These are phyloP conservation scores for Yamadazyma paraphyllophila DNA, from an alignment of 805 yeast genomes.

Conservation along the genomic window DNA sequence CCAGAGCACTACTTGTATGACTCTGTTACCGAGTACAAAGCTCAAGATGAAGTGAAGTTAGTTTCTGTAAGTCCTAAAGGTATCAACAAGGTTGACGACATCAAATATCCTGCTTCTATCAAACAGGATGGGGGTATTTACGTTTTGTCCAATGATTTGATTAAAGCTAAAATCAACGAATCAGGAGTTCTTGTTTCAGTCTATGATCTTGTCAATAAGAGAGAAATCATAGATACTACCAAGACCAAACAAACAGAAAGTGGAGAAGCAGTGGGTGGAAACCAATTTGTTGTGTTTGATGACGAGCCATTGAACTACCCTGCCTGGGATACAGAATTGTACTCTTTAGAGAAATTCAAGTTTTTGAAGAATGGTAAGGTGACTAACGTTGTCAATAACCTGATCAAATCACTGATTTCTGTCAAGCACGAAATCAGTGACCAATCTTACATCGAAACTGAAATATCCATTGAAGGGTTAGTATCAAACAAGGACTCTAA, in stretches of 20 bases:
- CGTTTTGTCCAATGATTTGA: conserved; percentile 57
- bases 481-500: conserved; percentile 30
- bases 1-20: conserved; percentile 17
- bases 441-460: conserved; percentile 58
- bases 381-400: conserved; percentile 46
- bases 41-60: conserved; percentile 11
- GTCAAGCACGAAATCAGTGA: conserved; percentile 60
- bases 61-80: conserved; percentile 25
- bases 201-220: conserved; percentile 50
- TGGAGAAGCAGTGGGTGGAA: conserved; percentile 52
- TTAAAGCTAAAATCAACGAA: conserved; percentile 52
- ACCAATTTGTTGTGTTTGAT: conserved; percentile 77
- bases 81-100: conserved; percentile 17
- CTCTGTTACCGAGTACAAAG: conserved; percentile 14
- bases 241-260: conserved; percentile 47
- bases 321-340: conserved; percentile 97
- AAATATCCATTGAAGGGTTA: conserved; percentile 66
- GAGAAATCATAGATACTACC: conserved; percentile 66
- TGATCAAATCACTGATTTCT: conserved; percentile 60
- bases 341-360: conserved; percentile 69
- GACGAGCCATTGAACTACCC: conserved; percentile 91
- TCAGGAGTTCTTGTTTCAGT: conserved; percentile 62
- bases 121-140: conserved; percentile 36
- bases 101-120: conserved; percentile 51
- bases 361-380: conserved; percentile 43